phyloP scores from a whole-genome alignment of 2,329 filamentous ascomycete species.

The Pseudopyricularia cyperi region DNA sequence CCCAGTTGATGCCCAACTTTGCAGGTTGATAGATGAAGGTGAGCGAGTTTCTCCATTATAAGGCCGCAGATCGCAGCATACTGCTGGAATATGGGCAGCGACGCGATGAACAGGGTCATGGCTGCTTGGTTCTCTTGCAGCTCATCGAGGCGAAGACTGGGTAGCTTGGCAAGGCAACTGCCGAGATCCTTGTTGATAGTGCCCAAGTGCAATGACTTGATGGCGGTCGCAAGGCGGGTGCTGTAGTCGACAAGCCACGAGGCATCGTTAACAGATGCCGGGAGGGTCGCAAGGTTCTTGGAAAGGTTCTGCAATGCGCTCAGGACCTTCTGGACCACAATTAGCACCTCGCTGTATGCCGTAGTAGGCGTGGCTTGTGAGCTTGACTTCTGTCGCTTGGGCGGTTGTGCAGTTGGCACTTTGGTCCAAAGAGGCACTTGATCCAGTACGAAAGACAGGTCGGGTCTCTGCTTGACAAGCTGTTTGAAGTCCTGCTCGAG shows the following conservation, averaged over 20 bases:
- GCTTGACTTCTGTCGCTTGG: constrained; percentile 4
- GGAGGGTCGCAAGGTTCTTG: constrained; percentile 38
- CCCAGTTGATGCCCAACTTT: constrained; percentile 65
- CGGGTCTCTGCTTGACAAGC: constrained; percentile 34
- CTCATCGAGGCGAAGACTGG: constrained; percentile 23
- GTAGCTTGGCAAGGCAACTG: constrained; percentile 22
- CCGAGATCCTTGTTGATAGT: constrained; percentile 34
- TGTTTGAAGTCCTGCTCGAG: constrained; percentile 28
- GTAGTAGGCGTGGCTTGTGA: neutral
- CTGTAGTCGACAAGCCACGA: constrained; percentile 50
- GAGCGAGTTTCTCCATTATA: constrained; percentile 42
- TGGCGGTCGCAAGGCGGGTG: constrained; percentile 34
- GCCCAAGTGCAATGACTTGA: constrained; percentile 45
- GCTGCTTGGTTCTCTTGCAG: constrained; percentile 27
- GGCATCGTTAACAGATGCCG: constrained; percentile 44
- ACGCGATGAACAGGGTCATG: constrained; percentile 43
- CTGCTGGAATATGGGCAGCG: constrained; percentile 61
- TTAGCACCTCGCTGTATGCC: constrained; percentile 35
- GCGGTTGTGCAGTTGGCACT: constrained; percentile 3
- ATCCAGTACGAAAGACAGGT: constrained; percentile 49
- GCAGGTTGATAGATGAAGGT: constrained; percentile 57
- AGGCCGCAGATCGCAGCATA: constrained; percentile 52
- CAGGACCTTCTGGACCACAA: constrained; percentile 61
- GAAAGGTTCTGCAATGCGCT: constrained; percentile 66
- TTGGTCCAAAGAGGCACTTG: constrained; percentile 56